Conservation (phyloP, 2,329 filamentous ascomycete genomes). For the Microascus cirrosus region DNA sequence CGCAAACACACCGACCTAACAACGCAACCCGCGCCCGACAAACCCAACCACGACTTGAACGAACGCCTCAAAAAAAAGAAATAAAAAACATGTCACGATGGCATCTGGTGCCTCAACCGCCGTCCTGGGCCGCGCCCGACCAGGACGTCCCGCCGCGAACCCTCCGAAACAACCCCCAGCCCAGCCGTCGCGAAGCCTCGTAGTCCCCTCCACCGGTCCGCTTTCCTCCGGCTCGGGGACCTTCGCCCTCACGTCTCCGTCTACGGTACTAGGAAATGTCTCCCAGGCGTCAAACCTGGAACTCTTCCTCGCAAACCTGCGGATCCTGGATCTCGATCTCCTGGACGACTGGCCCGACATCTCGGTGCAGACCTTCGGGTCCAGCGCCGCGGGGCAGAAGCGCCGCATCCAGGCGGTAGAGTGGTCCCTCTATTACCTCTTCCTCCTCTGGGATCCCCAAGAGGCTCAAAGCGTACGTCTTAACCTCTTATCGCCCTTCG, state of each 20-base stretch:
- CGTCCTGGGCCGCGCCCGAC: not conserved
- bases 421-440: constrained; percentile 85
- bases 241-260: not conserved
- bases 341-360: constrained; percentile 73
- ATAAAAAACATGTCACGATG: not conserved
- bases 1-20: not conserved
- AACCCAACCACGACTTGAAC: not conserved
- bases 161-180: not conserved
- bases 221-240: not conserved
- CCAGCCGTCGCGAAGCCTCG: not conserved
- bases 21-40: not conserved
- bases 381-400: constrained; percentile 60
- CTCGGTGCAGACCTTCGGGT: constrained; percentile 56
- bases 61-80: not conserved
- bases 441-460: constrained; percentile 69
- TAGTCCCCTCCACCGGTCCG: not conserved
- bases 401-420: constrained; percentile 73
- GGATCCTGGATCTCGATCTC: constrained; percentile 68
- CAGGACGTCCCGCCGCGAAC: not conserved
- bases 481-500: not conserved
- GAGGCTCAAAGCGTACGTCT: constrained; percentile 58
- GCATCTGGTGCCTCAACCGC: not conserved
- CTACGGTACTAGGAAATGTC: not conserved
- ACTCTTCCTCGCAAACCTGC: constrained; percentile 74
- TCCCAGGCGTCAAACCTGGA: constrained; percentile 32